phyloP scores from a whole-genome alignment of 2,329 filamentous ascomycete genomes.

The Phyllosticta capitalensis region DNA sequence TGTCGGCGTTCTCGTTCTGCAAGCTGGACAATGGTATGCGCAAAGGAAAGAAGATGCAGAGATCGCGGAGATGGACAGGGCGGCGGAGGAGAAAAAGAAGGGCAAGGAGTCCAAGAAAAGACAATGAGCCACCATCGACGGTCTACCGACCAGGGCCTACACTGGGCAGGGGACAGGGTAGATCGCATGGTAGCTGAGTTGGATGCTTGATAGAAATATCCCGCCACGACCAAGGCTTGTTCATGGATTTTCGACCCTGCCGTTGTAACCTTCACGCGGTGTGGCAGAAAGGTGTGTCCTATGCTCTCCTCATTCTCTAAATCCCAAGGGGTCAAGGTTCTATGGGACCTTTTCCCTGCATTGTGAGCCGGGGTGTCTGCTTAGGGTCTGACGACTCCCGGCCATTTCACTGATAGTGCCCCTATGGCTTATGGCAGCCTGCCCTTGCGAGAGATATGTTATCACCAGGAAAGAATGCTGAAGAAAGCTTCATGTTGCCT shows the following conservation, averaged over 20 bases:
- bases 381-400: no score
- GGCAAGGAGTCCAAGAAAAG: constrained; percentile 26
- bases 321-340: no score
- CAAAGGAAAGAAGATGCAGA: constrained; percentile 87
- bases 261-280: background rate
- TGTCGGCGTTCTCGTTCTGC: constrained; percentile 81
- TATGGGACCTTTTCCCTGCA: no score
- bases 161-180: background rate
- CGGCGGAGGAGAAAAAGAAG: constrained; percentile 39
- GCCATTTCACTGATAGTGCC: no score
- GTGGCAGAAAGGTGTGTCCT: background rate
- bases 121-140: constrained; percentile 2
- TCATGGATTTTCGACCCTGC: background rate
- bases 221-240: background rate
- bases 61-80: constrained; percentile 53
- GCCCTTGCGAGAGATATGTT: no score
- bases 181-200: background rate
- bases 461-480: no score
- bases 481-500: no score
- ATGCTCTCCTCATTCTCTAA: background rate
- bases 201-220: background rate
- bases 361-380: no score
- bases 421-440: no score
- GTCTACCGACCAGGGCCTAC: background rate
- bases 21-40: constrained; percentile 98